A percentile compares a stretch with the other conserved stretches of the same genome.
These are phyloP conservation scores for Colletotrichum musicola DNA, from an alignment of 2,329 filamentous ascomycete genomes.

Conservation along the genomic window DNA sequence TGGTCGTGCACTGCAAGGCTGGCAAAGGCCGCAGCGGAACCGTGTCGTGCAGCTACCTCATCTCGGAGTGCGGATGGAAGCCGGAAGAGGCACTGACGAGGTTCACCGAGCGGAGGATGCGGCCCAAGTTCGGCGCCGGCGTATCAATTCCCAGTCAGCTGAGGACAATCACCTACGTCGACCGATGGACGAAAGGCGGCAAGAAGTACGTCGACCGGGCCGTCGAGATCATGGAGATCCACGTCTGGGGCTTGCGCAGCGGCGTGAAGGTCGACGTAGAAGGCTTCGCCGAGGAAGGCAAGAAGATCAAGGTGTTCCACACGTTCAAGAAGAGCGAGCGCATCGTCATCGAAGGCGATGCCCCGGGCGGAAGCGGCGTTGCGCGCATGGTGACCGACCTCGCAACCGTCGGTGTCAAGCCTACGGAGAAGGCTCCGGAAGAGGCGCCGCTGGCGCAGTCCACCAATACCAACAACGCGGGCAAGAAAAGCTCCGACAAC, in stretches of 20 bases:
- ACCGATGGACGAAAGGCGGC: conserved; percentile 80
- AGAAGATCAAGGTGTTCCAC: conserved; percentile 85
- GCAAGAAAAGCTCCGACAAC: conserved; percentile 23
- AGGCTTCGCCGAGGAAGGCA: conserved; percentile 89
- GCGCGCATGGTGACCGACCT: conserved; percentile 68
- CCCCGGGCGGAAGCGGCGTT: conserved; percentile 62
- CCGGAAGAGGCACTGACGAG: conserved; percentile 65
- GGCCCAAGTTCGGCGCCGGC: conserved; percentile 87
- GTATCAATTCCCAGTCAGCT: conserved; percentile 95
- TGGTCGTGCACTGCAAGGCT: conserved; percentile 96
- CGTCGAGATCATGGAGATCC: conserved; percentile 88
- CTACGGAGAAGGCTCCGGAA: conserved; percentile 52
- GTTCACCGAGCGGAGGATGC: conserved; percentile 87
- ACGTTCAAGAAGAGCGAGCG: conserved; percentile 82
- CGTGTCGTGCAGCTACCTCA: conserved; percentile 88
- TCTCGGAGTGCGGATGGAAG: conserved; percentile 81
- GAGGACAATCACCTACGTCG: conserved; percentile 88
- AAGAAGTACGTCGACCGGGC: conserved; percentile 87
- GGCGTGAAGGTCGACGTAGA: conserved; percentile 90
- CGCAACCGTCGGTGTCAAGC: conserved; percentile 53
- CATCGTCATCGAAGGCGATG: conserved; percentile 71
- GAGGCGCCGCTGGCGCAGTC: conserved; percentile 50
- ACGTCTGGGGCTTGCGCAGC: conserved; percentile 88
- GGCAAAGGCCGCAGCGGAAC: conserved; percentile 95
- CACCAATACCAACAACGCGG: conserved; percentile 42